Evolutionary conservation across 2,329 filamentous ascomycete genomes (phyloP), one percentile per base, ranked within the genome.

Genomic region (Leptoxyphium fumago): DNA sequence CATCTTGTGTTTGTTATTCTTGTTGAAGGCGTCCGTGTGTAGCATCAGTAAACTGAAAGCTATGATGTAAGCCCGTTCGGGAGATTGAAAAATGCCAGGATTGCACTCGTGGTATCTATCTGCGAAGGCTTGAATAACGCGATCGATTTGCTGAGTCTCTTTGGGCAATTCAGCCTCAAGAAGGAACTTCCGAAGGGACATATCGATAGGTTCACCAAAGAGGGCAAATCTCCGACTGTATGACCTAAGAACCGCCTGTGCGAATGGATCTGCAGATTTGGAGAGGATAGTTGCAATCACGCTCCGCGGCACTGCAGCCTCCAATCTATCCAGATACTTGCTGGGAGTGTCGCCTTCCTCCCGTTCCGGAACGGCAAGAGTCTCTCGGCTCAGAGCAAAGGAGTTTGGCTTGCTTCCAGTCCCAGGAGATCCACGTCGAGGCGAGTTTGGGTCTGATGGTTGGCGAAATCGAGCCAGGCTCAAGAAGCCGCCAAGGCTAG

Each of bases 1-100:
- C 91, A 98, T 98, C 65, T 98, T 98, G 62, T 91, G 77, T 67
- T 96, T 96, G 68, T 96, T 96, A 69, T 96, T 98, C 65, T 94
- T 94, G 71, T 98, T 98, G 76, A 96, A 96, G n/a, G 94, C 85
- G 59, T 98, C 91, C 0, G 91, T 96, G 56, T 98, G 91, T 29
- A 98, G 71, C 53, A 98, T 95, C 47, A 98, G 75, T 45, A 98
- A 78, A 2, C 89, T 96, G 60, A 98, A 98, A 13, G 89, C 87
- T 50, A 96, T 89, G 56, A 96, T 94, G 61, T 96, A 95, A n/a
- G 91, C 88, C 64, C 95, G 86, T 57, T 96, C 91, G 42, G 87
- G 78, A 29, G 80, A 81, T 18, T 82, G 75, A 64, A 94, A 98
- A 47, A 98, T 93, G 34, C 91, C 89, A 2, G 91, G 91, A 55